Percentiles rank a stretch among this genome's conserved stretches.
phyloP scores from a whole-genome alignment of 768 basidiomycete species.

The Trametes coccinea region DNA sequence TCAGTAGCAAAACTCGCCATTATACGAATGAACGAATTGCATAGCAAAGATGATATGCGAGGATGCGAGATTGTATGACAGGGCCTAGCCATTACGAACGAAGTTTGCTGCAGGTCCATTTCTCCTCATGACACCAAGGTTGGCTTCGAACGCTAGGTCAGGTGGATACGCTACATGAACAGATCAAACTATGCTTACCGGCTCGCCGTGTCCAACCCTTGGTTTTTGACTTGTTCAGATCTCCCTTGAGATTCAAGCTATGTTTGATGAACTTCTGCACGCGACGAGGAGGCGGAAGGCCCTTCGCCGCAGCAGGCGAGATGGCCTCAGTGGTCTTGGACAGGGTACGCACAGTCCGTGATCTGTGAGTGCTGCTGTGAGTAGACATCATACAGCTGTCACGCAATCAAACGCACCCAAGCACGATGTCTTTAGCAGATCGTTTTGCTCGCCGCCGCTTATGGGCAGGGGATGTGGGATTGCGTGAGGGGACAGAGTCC shows the following conservation, averaged over 20 bases:
- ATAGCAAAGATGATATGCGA: no score
- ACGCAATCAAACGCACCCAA: conserved; percentile 48
- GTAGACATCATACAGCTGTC: not conserved
- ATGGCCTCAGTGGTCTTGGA: conserved; percentile 27
- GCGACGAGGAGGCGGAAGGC: conserved; percentile 46
- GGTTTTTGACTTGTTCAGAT: conserved; percentile 37
- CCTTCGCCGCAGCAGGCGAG: conserved; percentile 40
- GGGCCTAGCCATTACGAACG: conserved; percentile 30
- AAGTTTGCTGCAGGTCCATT: conserved; percentile 58
- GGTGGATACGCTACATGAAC: not conserved
- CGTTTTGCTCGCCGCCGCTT: conserved; percentile 29
- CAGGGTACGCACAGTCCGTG: conserved; percentile 55
- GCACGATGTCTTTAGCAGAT: conserved; percentile 48
- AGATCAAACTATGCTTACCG: conserved; percentile 39
- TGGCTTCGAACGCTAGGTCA: conserved; percentile 37
- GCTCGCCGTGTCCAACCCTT: conserved; percentile 60
- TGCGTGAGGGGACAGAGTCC: conserved; percentile 25
- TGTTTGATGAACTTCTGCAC: conserved; percentile 54
- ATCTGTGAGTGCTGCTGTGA: conserved; percentile 36
- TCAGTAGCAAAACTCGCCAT: no score
- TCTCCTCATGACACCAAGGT: conserved; percentile 55
- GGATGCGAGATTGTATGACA: not conserved
- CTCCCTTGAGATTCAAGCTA: conserved; percentile 49
- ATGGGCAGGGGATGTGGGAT: conserved; percentile 26
- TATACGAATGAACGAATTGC: no score